A percentile compares a stretch with the other conserved stretches of the same genome.
Evolutionary conservation across 1,284 basidiomycete genomes (phyloP).

Genomic region (Afroboletus lepidellus): DNA sequence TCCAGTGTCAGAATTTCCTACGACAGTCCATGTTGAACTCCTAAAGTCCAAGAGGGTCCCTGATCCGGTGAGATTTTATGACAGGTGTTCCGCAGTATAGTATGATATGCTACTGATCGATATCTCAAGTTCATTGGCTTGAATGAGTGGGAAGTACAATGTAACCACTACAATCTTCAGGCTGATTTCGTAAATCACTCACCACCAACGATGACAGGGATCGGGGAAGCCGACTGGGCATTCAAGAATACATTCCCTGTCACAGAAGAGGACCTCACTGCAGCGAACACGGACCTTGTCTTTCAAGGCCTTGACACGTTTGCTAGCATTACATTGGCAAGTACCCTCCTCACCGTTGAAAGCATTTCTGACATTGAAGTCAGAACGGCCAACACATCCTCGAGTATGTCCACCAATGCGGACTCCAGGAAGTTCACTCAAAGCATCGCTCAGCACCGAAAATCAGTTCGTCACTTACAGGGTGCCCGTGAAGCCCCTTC

Average conservation of each 20-base stretch:
- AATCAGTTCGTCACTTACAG: slow-evolving; percentile 82
- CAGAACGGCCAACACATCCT: slow-evolving; percentile 73
- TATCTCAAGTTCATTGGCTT: slow-evolving; percentile 61
- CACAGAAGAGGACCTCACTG: slow-evolving; percentile 45
- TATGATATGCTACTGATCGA: slow-evolving; percentile 4
- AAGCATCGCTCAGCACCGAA: slow-evolving; percentile 46
- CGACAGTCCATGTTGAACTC: slow-evolving; percentile 83
- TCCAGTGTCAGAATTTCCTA: slow-evolving; percentile 64
- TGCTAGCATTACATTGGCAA: slow-evolving; percentile 64
- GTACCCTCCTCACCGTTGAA: slow-evolving; percentile 24
- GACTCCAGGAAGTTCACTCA: too few relatives aligned
- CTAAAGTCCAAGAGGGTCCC: slow-evolving; percentile 68
- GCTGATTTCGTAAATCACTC: slow-evolving; percentile 12
- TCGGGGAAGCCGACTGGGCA: slow-evolving; percentile 84
- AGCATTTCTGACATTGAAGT: slow-evolving; percentile 1
- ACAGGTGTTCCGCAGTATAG: not conserved
- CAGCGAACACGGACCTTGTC: slow-evolving; percentile 64
- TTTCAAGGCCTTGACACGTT: slow-evolving; percentile 91
- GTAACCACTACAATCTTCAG: slow-evolving; percentile 37
- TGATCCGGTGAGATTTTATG: slow-evolving; percentile 62
- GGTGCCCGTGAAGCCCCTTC: slow-evolving; percentile 50
- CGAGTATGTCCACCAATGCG: too few relatives aligned
- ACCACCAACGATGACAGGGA: slow-evolving; percentile 51
- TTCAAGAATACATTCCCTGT: slow-evolving; percentile 71
- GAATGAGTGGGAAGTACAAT: slow-evolving; percentile 88